phyloP scores from a whole-genome alignment of 2,329 filamentous ascomycete genomes.

The Bipolaris sorokiniana region DNA sequence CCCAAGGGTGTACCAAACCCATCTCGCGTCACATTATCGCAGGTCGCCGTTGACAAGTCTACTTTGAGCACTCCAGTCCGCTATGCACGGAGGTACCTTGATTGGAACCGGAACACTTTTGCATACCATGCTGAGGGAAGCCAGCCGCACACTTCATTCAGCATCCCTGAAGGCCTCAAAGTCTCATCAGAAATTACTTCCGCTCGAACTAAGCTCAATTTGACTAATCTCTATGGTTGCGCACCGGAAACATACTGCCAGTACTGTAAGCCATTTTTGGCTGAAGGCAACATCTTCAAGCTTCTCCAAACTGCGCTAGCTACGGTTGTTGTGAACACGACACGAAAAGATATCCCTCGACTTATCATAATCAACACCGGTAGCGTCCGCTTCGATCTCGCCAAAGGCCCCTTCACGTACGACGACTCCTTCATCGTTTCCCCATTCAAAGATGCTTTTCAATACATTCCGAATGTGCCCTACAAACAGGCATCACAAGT shows the following conservation, averaged over 20 bases:
- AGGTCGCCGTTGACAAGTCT: constrained; percentile 22
- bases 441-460: constrained; percentile 61
- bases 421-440: constrained; percentile 62
- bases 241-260: constrained; percentile 66
- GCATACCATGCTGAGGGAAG: constrained; percentile 65
- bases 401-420: constrained; percentile 67
- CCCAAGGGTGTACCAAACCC: constrained; percentile 54
- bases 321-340: constrained; percentile 59
- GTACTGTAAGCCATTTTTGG: constrained; percentile 60
- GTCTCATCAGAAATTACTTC: constrained; percentile 60
- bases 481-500: constrained; percentile 54
- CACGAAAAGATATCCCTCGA: constrained; percentile 58
- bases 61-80: constrained; percentile 40
- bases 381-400: constrained; percentile 66
- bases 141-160: constrained; percentile 54
- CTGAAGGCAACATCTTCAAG: constrained; percentile 61
- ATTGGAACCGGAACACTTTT: constrained; percentile 72
- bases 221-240: constrained; percentile 65
- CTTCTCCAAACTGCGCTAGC: constrained; percentile 60
- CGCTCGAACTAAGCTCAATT: constrained; percentile 60
- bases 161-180: constrained; percentile 55
- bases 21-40: constrained; percentile 40
- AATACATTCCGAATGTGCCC: constrained; percentile 61
- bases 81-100: constrained; percentile 68
- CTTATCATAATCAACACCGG: constrained; percentile 68